These are phyloP conservation scores for Dactylorhiza incarnata DNA, from an alignment of 106 monocot species.

Conservation along the genomic window DNA sequence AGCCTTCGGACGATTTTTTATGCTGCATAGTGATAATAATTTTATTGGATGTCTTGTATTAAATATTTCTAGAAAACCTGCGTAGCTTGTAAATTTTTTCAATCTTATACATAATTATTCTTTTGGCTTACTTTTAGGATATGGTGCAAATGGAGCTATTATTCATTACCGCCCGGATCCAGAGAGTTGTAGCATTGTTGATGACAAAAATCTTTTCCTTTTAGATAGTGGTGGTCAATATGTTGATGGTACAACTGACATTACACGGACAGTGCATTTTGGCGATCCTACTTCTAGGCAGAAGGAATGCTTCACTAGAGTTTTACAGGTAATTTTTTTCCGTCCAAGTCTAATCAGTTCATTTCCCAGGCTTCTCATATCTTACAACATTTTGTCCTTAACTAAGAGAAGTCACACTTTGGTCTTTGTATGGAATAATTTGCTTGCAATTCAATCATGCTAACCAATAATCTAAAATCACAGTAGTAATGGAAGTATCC, in stretches of 20 bases:
- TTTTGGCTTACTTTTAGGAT: conserved; percentile 39
- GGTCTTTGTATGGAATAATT: not conserved
- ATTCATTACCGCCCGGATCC: conserved; percentile 75
- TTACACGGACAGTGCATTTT: conserved; percentile 97
- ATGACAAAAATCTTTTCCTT: conserved; percentile 69
- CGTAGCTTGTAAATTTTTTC: not conserved
- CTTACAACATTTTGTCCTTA: not conserved
- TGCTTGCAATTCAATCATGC: not conserved
- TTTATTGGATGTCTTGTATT: no score
- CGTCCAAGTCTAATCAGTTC: not conserved
- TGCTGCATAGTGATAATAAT: no score
- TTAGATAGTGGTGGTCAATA: conserved; percentile 94
- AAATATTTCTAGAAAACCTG: not conserved
- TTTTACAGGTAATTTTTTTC: conserved; percentile 52
- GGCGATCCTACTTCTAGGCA: conserved; percentile 76
- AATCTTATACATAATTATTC: no score
- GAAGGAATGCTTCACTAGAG: conserved; percentile 95
- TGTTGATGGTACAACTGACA: conserved; percentile 90
- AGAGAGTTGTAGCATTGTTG: conserved; percentile 79
- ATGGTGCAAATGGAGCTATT: conserved; percentile 93
- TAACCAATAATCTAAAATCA: not conserved
- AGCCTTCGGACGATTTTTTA: no score
- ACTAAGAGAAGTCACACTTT: not conserved
- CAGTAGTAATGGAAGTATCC: not conserved
- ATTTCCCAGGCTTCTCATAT: not conserved